Base-by-base conservation (phyloP, 2,329 filamentous ascomycete species). In the Geosmithia morbida region DNA sequence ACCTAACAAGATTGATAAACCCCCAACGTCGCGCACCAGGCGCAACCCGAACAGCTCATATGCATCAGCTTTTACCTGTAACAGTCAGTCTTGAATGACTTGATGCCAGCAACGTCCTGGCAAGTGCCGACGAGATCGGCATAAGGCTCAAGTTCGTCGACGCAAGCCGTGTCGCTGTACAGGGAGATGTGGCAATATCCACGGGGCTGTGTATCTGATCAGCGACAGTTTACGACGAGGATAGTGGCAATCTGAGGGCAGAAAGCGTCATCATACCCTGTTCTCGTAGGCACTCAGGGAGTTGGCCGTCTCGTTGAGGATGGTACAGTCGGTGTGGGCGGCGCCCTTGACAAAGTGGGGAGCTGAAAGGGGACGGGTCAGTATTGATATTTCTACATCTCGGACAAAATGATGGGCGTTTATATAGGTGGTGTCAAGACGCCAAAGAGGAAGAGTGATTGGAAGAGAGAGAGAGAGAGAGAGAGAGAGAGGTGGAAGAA, bases 241-340 rank as follows among this genome's bases (percentile, higher is more conserved):
- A 37, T 11, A 26, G 19, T 22, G 13, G n/a, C n/a, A n/a, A n/a
- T n/a, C n/a, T n/a, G n/a, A n/a, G 42, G 3, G 16, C 8, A 19
- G 16, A 43, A 18, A 5, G 11, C 4, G 3, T 43, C 11, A 19
- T n/a, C 45, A 18, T 19, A 46, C 45, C 30, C 39, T 33, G 45
- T 46, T 33, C 22, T 46, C 45, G 22, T 37, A 40, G 18, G 30
- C 30, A 20, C 45, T 46, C 19, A 46, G 18, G 30, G 45, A 46
- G 30, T 46, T 46, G 45, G 20, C 17, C 19, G 45, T 46, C 45
- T 46, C 26, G 16, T 46, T 40, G 45, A 46, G 45, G 22, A 29
- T 10, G 10, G 39, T 33, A n/a, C 45, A 46, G 45, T 40, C 29
- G 10, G 30, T 40, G n/a, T 40, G 39, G 6, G 19, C 39, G 29